These are phyloP conservation scores for Aspergillus nanangensis DNA, from an alignment of 495 filamentous ascomycete genomes.

Conservation along the genomic window DNA sequence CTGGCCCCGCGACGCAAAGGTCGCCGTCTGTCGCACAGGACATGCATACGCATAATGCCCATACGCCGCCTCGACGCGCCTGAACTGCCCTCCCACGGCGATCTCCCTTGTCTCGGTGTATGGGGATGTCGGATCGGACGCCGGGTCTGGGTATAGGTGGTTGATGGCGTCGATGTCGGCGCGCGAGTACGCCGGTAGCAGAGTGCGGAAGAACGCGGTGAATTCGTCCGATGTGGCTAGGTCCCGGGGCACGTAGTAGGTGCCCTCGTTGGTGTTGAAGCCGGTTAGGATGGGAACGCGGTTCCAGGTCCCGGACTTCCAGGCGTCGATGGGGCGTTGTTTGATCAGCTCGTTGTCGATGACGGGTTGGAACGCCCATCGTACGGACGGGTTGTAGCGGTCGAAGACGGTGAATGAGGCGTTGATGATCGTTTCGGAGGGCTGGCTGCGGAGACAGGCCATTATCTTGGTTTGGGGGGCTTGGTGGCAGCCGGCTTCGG, in stretches of 20 bases:
- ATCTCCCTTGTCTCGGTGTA: conserved; percentile 31
- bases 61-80: conserved; percentile 58
- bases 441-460: conserved; percentile 43
- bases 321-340: conserved; percentile 51
- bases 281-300: conserved; percentile 61
- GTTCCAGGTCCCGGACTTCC: conserved; percentile 46
- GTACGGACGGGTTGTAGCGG: conserved; percentile 48
- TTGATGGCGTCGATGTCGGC: conserved; percentile 41
- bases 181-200: conserved; percentile 48
- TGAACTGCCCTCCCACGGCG: conserved; percentile 50
- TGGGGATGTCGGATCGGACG: conserved; percentile 20
- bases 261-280: conserved; percentile 63
- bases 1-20: conserved; percentile 35
- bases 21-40: conserved; percentile 58
- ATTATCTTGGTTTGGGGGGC: conserved; percentile 43
- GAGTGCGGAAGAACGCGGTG: conserved; percentile 47
- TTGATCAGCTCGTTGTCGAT: conserved; percentile 56
- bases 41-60: conserved; percentile 64
- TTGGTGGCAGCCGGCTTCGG: conserved; percentile 32
- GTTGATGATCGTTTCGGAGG: conserved; percentile 36
- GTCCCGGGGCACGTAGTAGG: conserved; percentile 49
- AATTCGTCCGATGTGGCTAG: conserved; percentile 45
- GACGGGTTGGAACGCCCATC: conserved; percentile 66
- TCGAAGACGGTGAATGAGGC: conserved; percentile 51
- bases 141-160: conserved; percentile 54